These are phyloP conservation scores for Clavispora phyllophila DNA, from an alignment of 805 yeast genomes.

Conservation along the genomic window DNA sequence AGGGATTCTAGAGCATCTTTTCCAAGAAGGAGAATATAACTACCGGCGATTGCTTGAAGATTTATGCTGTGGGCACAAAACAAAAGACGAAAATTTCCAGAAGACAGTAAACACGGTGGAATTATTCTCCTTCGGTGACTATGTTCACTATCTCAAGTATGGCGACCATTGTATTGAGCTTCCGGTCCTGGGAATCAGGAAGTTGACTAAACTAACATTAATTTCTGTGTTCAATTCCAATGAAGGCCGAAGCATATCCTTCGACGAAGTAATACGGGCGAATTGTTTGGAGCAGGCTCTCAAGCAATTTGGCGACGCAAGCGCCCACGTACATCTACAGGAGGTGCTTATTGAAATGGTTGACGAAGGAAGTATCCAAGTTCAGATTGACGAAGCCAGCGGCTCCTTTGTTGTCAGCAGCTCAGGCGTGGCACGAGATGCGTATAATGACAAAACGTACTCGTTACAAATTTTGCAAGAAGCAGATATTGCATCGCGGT, in stretches of 20 bases:
- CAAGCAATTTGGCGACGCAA: constrained; percentile 1
- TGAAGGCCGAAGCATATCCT: constrained; percentile 16
- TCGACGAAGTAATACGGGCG: constrained; percentile 14
- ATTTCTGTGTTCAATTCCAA: constrained; percentile 19
- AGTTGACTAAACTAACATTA: constrained; percentile 26
- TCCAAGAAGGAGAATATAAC: constrained; percentile 1
- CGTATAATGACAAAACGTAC: constrained; percentile 21
- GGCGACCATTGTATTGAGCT: constrained; percentile 12
- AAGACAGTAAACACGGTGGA: constrained; percentile 25
- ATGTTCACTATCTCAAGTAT: constrained; percentile 20
- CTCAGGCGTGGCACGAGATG: constrained; percentile 24
- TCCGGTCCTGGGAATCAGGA: constrained; percentile 11
- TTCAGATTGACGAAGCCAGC: constrained; percentile 25
- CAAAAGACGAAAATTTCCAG: neutral
- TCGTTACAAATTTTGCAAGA: constrained; percentile 21
- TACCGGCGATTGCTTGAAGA: constrained; percentile 5
- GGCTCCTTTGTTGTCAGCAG: constrained; percentile 14
- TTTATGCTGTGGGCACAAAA: neutral
- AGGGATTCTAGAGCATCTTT: neutral
- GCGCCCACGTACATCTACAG: constrained; percentile 13
- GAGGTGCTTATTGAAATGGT: constrained; percentile 21
- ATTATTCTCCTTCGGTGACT: constrained; percentile 35
- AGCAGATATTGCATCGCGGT: constrained; percentile 18
- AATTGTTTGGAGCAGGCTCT: constrained; percentile 15
- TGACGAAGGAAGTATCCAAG: constrained; percentile 19